phyloP scores from a whole-genome alignment of 352 stramenopile genomes.

The Phytophthora meadii region DNA sequence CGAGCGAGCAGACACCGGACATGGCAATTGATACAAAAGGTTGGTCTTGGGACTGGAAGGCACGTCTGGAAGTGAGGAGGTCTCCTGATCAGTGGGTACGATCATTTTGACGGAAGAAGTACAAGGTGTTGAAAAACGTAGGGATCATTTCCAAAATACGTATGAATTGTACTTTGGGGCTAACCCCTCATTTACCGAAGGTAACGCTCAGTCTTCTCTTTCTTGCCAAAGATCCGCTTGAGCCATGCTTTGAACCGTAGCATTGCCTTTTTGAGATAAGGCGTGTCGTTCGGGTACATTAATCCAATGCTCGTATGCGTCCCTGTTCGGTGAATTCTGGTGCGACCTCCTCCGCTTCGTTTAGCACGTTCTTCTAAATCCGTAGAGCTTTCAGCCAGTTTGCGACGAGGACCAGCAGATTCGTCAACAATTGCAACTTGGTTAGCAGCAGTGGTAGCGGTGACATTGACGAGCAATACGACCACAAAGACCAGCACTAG shows the following conservation, averaged over 20 bases:
- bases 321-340: not conserved
- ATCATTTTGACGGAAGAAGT: not conserved
- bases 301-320: slow-evolving; percentile 13
- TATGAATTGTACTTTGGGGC: slow-evolving; percentile 3
- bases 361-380: slow-evolving; percentile 13
- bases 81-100: not conserved
- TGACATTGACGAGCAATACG: not conserved
- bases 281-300: slow-evolving; percentile 18
- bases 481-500: slow-evolving; percentile 1
- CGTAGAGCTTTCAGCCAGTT: not conserved
- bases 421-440: not conserved
- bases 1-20: slow-evolving; percentile 31
- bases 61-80: not conserved
- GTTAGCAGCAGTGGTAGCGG: not conserved
- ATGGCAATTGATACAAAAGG: slow-evolving; percentile 4
- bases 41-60: not conserved
- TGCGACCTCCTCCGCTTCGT: not conserved
- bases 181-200: not conserved
- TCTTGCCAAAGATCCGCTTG: slow-evolving; percentile 1
- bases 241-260: slow-evolving; percentile 1
- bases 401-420: not conserved
- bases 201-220: not conserved
- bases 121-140: not conserved
- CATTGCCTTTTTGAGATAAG: slow-evolving; percentile 5
- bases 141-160: slow-evolving; percentile 14